Evolutionary conservation across 257 asterid species (phyloP).

Genomic region (Primulina huaijiensis): DNA sequence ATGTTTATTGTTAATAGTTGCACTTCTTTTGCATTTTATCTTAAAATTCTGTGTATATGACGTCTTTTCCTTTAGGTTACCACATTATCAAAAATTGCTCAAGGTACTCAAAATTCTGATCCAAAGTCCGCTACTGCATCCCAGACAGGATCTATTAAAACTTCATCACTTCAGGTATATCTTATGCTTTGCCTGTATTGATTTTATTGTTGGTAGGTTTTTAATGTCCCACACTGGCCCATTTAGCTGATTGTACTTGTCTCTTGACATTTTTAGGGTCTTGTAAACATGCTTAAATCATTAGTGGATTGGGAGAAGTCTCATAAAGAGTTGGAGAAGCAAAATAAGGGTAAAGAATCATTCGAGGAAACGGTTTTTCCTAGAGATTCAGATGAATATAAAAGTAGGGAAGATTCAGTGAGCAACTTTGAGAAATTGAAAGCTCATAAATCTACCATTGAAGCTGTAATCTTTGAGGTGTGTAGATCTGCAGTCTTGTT

Average conservation of each 20-base stretch:
- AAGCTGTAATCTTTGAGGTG: slow-evolving; percentile 96
- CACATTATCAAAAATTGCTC: slow-evolving; percentile 80
- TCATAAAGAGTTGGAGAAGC: slow-evolving; percentile 59
- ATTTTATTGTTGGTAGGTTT: slow-evolving; percentile 9
- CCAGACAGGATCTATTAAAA: slow-evolving; percentile 78
- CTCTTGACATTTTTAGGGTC: slow-evolving; percentile 52
- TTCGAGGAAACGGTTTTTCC: slow-evolving; percentile 50
- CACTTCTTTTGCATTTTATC: slow-evolving; percentile 23
- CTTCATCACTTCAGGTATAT: slow-evolving; percentile 86
- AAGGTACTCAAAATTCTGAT: slow-evolving; percentile 81
- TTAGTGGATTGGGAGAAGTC: slow-evolving; percentile 84
- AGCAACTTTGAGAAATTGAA: slow-evolving; percentile 88
- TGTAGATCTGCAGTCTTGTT: slow-evolving; percentile 30
- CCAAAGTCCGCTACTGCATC: slow-evolving; percentile 74
- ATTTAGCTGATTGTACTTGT: slow-evolving; percentile 27
- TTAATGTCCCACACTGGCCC: slow-evolving; percentile 8
- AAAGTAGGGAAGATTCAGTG: slow-evolving; percentile 64
- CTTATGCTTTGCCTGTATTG: slow-evolving; percentile 22
- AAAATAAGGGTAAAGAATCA: slow-evolving; percentile 42
- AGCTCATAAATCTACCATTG: slow-evolving; percentile 93
- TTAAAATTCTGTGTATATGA: slow-evolving; percentile 28
- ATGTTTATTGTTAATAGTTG: slow-evolving; percentile 27
- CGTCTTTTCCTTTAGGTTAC: slow-evolving; percentile 53
- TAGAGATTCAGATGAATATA: slow-evolving; percentile 53
- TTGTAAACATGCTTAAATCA: slow-evolving; percentile 81